Evolutionary conservation across 1,284 basidiomycete genomes (phyloP).

Genomic region (Leccinum solheimii): DNA sequence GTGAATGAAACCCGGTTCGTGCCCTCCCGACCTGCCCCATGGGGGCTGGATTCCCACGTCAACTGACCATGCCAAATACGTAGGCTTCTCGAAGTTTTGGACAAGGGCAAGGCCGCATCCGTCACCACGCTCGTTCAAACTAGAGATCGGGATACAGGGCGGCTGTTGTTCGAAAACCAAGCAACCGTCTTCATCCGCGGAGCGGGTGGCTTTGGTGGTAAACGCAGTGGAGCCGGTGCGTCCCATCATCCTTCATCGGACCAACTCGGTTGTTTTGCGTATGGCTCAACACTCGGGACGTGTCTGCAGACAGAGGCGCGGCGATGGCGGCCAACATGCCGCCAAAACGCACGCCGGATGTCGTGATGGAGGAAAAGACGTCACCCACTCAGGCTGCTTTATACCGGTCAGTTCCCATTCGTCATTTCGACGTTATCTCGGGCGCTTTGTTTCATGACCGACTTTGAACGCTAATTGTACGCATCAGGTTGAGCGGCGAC

Average conservation of each 20-base stretch:
- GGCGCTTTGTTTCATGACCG: conserved; percentile 4
- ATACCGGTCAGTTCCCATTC: conserved; percentile 63
- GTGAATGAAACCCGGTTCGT: conserved; percentile 72
- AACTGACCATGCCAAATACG: conserved; percentile 3
- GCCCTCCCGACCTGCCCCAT: neutral
- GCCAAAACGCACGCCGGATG: conserved; percentile 84
- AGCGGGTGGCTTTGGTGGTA: conserved; percentile 93
- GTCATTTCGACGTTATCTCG: neutral
- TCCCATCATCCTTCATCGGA: neutral
- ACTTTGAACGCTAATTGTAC: neutral
- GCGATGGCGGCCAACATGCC: conserved; percentile 84
- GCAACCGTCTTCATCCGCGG: conserved; percentile 93
- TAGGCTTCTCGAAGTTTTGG: conserved; percentile 77
- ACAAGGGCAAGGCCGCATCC: conserved; percentile 92
- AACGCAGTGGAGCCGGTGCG: conserved; percentile 76
- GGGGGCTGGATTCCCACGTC: neutral
- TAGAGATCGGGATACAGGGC: conserved; percentile 75
- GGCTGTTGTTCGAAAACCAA: conserved; percentile 91
- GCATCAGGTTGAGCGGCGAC: conserved; percentile 78
- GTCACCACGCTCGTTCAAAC: conserved; percentile 81
- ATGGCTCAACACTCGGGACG: neutral
- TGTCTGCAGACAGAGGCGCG: conserved; percentile 77
- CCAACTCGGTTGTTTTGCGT: neutral
- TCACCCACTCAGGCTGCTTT: conserved; percentile 80
- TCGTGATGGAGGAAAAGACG: conserved; percentile 86